A percentile compares a stretch with the other conserved stretches of the same genome.
These are phyloP conservation scores for Coemansia aciculifera DNA, from an alignment of 192 early-diverging fungal genomes.

Conservation along the genomic window DNA sequence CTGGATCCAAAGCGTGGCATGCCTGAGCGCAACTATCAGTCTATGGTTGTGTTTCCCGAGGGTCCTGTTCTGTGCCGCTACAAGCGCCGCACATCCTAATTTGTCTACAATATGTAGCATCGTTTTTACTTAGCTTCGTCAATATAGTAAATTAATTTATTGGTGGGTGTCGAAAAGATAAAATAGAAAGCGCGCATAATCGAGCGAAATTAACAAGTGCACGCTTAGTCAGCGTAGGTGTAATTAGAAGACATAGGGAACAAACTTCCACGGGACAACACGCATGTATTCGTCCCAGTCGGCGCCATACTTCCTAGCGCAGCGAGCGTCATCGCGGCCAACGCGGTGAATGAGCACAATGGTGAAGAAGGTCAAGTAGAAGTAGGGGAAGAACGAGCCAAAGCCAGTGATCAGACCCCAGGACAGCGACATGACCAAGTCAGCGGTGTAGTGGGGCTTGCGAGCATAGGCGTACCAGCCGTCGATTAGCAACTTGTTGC, in stretches of 20 bases:
- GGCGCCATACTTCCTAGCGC: conserved; percentile 86
- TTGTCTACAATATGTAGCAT: neutral
- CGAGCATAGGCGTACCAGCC: conserved; percentile 95
- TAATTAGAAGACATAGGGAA: conserved; percentile 72
- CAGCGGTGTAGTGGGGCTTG: conserved; percentile 93
- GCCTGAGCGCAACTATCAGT: conserved; percentile 84
- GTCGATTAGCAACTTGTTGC: conserved; percentile 76
- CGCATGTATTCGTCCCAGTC: conserved; percentile 91
- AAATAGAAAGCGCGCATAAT: neutral
- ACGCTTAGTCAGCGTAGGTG: neutral
- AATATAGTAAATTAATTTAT: neutral
- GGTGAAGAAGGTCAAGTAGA: conserved; percentile 92
- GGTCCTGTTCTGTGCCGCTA: conserved; percentile 59
- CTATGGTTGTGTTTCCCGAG: conserved; percentile 88
- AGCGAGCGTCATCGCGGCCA: conserved; percentile 84
- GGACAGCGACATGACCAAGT: conserved; percentile 89
- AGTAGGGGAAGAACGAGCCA: conserved; percentile 81
- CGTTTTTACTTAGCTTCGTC: neutral
- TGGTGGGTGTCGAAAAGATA: neutral
- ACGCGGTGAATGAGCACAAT: conserved; percentile 88
- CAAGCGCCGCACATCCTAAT: conserved; percentile 34
- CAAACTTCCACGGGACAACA: conserved; percentile 80
- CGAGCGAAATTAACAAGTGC: neutral
- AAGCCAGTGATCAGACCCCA: conserved; percentile 92
- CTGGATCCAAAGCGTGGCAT: conserved; percentile 67